Evolutionary conservation across 768 basidiomycete genomes (phyloP).

Genomic region (Atractiella rhizophila): DNA sequence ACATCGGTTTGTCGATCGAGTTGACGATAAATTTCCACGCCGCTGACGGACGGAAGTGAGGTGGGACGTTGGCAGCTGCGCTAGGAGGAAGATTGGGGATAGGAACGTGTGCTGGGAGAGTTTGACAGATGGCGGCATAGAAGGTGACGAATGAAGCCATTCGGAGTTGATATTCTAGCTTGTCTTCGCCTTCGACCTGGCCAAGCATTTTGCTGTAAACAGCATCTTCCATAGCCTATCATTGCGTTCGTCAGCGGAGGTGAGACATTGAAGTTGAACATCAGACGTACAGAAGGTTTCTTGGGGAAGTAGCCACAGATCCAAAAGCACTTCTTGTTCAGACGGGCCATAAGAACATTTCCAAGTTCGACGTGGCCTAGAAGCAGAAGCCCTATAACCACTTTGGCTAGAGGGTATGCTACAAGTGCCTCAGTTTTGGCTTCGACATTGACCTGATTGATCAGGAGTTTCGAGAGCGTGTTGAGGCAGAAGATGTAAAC

Average conservation of each 20-base stretch:
- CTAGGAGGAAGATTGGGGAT: not conserved
- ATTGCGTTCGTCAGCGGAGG: not conserved
- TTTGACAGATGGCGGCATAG: slow-evolving; percentile 46
- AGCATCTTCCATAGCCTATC: not conserved
- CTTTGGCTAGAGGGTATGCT: slow-evolving; percentile 54
- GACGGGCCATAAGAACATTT: slow-evolving; percentile 53
- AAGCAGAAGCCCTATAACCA: slow-evolving; percentile 37
- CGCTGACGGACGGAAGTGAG: slow-evolving; percentile 14
- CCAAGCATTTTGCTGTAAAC: slow-evolving; percentile 6
- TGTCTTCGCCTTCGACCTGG: slow-evolving; percentile 27
- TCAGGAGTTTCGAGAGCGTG: slow-evolving; percentile 62
- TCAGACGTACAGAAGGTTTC: slow-evolving; percentile 25
- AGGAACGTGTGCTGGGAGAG: slow-evolving; percentile 6
- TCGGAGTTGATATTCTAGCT: slow-evolving; percentile 38
- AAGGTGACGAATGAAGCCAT: slow-evolving; percentile 59
- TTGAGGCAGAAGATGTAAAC: slow-evolving; percentile 50
- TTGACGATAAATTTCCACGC: slow-evolving; percentile 12
- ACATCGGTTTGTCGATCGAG: slow-evolving; percentile 10
- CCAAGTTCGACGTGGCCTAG: slow-evolving; percentile 33
- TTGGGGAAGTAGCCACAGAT: slow-evolving; percentile 43
- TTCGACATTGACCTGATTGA: slow-evolving; percentile 80
- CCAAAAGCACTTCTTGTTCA: slow-evolving; percentile 79
- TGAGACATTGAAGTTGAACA: not conserved
- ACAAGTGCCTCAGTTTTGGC: slow-evolving; percentile 67
- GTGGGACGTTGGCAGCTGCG: slow-evolving; percentile 8